Evolutionary conservation across 306 rosid genomes (phyloP), one percentile per base, ranked within the genome.

Genomic region (Psophocarpus tetragonolobus): DNA sequence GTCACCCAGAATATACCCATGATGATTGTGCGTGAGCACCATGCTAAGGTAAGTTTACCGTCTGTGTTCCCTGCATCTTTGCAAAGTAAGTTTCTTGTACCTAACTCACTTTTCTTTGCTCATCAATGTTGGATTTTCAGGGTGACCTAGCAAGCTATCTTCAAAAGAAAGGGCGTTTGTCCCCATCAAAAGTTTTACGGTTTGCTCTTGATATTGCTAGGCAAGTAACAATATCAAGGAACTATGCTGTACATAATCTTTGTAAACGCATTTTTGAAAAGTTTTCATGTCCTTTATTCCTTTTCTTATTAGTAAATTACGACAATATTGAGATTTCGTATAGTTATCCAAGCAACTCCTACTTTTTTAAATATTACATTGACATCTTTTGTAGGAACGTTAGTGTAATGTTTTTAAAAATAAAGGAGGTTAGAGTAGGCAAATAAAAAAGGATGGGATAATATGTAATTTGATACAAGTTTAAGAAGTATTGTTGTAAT

Each of bases 1-100:
- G 99, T 96, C 80, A 96, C 99, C 73, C 99, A 96, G 78, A 96
- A 96, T 85, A 76, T 86, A 83, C 99, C 99, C 66, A 96, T 96
- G 99, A 96, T 96, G 99, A 96, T 96, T 74, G 97, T 96, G 71
- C 87, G 91, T 65, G 99, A 96, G 82, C 90, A 87, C 88, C 98
- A 90, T 80, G 73, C 96, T 17, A 96, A 92, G 91, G 99, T 92
- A 86, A 87, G 85, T 71, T 81, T 42, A 64, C 70, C 56, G 82
- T 73, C 81, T 75, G 29, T 42, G 81, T 57, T 50, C 71, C 60
- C 80, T 81, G n/a, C 42, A 21, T 51, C 36, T 67, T 36, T 23
- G 71, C 50, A 5, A 23, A 64, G 14, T 33, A 36, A 41, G 58
- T 54, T 66, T 82, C 44, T 72, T 21, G 60, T 71, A 48, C 78